A percentile compares a stretch with the other conserved stretches of the same genome.
Conservation (phyloP, 441 rosid species). For the Gossypium trilobum region DNA sequence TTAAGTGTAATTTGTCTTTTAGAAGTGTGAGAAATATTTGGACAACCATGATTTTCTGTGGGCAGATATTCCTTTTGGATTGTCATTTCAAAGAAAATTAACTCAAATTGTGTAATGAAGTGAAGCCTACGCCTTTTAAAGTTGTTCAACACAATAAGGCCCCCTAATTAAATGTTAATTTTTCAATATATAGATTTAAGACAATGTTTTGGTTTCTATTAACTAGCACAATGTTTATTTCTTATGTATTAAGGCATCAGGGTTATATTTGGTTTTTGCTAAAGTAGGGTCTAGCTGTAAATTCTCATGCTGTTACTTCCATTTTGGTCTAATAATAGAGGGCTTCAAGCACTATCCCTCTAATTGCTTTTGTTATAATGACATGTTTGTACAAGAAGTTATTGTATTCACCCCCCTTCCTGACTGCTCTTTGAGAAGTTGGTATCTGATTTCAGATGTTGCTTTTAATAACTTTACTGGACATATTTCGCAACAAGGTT, state of each 20-base stretch:
- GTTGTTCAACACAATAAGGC: background rate
- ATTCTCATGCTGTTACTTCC: background rate
- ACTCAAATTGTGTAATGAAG: background rate
- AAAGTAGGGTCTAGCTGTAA: background rate
- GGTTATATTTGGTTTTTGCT: background rate
- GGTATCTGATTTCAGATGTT: background rate
- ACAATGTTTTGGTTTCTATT: background rate
- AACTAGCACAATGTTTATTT: conserved; percentile 3
- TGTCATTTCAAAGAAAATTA: background rate
- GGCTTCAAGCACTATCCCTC: background rate
- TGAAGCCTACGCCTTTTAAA: background rate
- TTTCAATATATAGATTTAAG: background rate
- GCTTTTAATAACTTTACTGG: background rate
- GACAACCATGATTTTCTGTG: conserved; percentile 22
- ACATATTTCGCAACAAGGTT: background rate
- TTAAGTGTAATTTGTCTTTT: background rate
- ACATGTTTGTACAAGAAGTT: background rate
- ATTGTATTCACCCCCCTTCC: background rate
- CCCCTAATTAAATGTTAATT: background rate
- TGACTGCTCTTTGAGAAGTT: background rate
- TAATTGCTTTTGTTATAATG: background rate
- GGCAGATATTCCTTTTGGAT: background rate
- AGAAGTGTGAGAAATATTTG: conserved; percentile 23
- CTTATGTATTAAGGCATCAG: background rate
- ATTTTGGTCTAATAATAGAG: background rate